Evolutionary conservation across 306 rosid species (phyloP), one percentile per base, ranked within the genome.

Genomic region (Potentilla sterilis): DNA sequence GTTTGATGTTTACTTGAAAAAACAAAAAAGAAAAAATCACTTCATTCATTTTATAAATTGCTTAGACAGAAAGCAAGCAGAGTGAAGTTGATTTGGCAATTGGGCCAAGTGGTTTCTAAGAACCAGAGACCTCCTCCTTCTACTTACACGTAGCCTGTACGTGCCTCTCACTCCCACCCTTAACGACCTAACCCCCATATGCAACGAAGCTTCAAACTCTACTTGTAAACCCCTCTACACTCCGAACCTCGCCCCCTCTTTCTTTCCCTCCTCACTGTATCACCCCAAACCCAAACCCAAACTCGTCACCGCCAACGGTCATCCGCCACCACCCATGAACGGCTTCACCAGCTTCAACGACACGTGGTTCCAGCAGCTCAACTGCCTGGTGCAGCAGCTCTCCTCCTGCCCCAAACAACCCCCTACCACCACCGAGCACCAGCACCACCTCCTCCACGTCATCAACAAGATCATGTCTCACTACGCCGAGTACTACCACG

Each of bases 291-390:
- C 28, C n/a, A n/a, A n/a, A 55, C 62, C 34, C 62, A 52, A 52
- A 55, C 73, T 57, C 7, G 18, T 2, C 41, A 32, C 4, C 10
- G 12, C 24, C 49, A 13, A 40, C 40, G 37, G 49, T 21, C 9
- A 19, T 1, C 21, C 6, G 15, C 47, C 46, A 0, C 48, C 62
- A 3, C 46, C 61, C 6, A 37, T 37, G 44, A 73, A 65, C 64
- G 37, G 52, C 75, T 89, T 89, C 73, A n/a, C 83, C 9, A 68
- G 72, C 77, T 89, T 87, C 89, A 78, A 86, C 83, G 82, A 77
- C 16, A 54, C 81, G 1, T 94, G 97, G 98, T 84, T 88, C 77
- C 84, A 74, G 37, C 83, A 83, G 24, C 75, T 89, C 34, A 78
- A 63, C 75, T 78, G 58, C 54, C 76, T 91, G 4, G 52, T 77